These are phyloP conservation scores for Corchorus olitorius DNA, from an alignment of 345 rosid genomes.

Conservation along the genomic window DNA sequence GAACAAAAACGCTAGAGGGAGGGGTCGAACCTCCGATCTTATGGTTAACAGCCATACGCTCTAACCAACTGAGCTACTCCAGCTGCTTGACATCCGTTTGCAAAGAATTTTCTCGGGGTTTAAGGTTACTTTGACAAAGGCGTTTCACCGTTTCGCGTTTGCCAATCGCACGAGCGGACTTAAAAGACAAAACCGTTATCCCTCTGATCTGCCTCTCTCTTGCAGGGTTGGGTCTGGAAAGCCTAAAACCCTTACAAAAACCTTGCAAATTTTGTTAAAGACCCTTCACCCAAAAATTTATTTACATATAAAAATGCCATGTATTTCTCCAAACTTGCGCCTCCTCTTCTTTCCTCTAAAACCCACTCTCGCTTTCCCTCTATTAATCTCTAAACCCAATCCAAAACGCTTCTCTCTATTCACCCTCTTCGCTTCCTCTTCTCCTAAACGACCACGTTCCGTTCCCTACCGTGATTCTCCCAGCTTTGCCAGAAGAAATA, in stretches of 20 bases:
- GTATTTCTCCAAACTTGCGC: conserved; percentile 41
- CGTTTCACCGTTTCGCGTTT: too few species aligned
- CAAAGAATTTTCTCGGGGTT: too few species aligned
- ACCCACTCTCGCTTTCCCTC: conserved; percentile 37
- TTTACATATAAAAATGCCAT: conserved; percentile 38
- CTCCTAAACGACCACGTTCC: conserved; percentile 42
- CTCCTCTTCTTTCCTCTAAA: conserved; percentile 45
- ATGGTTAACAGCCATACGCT: too few species aligned
- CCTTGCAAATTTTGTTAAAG: neutral
- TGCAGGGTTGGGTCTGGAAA: too few species aligned
- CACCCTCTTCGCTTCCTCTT: conserved; percentile 37
- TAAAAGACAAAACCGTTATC: too few species aligned
- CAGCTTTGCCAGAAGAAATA: conserved; percentile 41
- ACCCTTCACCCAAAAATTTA: neutral
- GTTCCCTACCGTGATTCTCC: conserved; percentile 36
- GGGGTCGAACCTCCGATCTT: too few species aligned
- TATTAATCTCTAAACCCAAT: conserved; percentile 33
- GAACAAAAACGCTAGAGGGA: too few species aligned
- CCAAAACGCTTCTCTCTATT: conserved; percentile 34
- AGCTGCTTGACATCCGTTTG: too few species aligned
- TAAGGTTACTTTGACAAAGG: too few species aligned
- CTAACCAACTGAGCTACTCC: too few species aligned
- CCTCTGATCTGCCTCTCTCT: neutral
- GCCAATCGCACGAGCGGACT: neutral
- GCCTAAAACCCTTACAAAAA: conserved; percentile 10